Conservation (phyloP, 768 basidiomycete species). For the Pulveroboletus sp. region DNA sequence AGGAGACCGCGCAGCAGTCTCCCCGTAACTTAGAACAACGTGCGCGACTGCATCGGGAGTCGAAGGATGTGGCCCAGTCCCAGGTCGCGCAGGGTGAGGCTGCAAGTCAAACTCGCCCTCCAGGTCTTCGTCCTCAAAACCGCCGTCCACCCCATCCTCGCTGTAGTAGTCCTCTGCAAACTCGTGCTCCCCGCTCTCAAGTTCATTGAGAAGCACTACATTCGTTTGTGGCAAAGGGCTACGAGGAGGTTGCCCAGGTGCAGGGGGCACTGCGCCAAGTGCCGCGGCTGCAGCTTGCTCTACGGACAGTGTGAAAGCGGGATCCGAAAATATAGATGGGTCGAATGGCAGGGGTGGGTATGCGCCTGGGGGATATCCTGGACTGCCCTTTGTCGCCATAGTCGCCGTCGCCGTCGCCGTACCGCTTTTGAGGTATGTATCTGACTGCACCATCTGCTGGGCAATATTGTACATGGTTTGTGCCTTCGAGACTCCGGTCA, state of each 20-base stretch:
- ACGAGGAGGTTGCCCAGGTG: slow-evolving; percentile 31
- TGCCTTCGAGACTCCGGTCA: slow-evolving; percentile 41
- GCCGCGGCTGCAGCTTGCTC: slow-evolving; percentile 43
- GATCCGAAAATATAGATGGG: slow-evolving; percentile 50
- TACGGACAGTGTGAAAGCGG: slow-evolving; percentile 47
- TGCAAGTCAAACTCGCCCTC: slow-evolving; percentile 29
- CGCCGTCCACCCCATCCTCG: slow-evolving; percentile 43
- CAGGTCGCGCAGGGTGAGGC: slow-evolving; percentile 20
- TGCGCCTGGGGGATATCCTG: slow-evolving; percentile 40
- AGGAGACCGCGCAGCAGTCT: slow-evolving; percentile 19
- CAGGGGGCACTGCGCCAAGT: slow-evolving; percentile 25
- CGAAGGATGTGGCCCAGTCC: slow-evolving; percentile 12
- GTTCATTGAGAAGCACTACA: slow-evolving; percentile 38
- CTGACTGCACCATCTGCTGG: slow-evolving; percentile 56
- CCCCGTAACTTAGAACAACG: slow-evolving; percentile 40
- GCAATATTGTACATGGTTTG: slow-evolving; percentile 66
- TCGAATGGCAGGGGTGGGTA: slow-evolving; percentile 45
- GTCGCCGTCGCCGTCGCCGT: slow-evolving; percentile 28
- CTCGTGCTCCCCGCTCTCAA: slow-evolving; percentile 33
- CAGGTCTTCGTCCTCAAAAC: slow-evolving; percentile 37
- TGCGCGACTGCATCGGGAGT: slow-evolving; percentile 31
- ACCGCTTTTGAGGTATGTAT: slow-evolving; percentile 34
- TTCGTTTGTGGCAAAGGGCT: slow-evolving; percentile 30
- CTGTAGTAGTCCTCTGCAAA: slow-evolving; percentile 42
- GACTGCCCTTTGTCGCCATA: slow-evolving; percentile 32